Evolutionary conservation across 805 yeast genomes (phyloP).

Genomic region (Candida yuanshanica): DNA sequence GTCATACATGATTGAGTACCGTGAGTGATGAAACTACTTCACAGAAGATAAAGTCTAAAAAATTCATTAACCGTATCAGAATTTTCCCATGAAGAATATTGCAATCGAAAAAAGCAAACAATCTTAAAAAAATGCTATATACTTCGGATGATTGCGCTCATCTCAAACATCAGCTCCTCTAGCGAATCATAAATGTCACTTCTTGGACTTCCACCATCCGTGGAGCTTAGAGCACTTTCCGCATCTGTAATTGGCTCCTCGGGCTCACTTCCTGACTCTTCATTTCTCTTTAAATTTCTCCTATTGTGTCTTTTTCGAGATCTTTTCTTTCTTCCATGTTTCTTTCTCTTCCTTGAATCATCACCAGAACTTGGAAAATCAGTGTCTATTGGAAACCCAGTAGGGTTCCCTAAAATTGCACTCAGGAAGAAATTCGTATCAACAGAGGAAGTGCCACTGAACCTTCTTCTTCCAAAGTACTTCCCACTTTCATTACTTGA

Average conservation of each 20-base stretch:
- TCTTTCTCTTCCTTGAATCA: neutral
- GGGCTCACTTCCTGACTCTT: neutral
- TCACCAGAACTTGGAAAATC: slow-evolving; percentile 1
- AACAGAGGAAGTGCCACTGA: slow-evolving; percentile 17
- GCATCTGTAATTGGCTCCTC: slow-evolving; percentile 9
- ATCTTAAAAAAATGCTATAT: neutral
- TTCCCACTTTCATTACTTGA: neutral
- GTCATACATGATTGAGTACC: too few relatives aligned
- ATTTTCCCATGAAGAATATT: too few relatives aligned
- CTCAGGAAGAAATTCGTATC: slow-evolving; percentile 20
- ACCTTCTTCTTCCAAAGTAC: slow-evolving; percentile 1
- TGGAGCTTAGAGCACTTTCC: slow-evolving; percentile 6
- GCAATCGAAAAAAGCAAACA: too few relatives aligned
- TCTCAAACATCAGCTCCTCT: slow-evolving; percentile 19
- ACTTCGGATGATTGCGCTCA: slow-evolving; percentile 12
- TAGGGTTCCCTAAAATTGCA: slow-evolving; percentile 5
- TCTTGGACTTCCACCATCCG: slow-evolving; percentile 8
- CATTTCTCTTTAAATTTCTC: neutral
- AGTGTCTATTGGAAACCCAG: slow-evolving; percentile 4
- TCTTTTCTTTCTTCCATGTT: neutral
- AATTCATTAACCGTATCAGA: too few relatives aligned
- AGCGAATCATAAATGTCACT: slow-evolving; percentile 16
- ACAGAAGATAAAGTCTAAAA: too few relatives aligned
- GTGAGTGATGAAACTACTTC: too few relatives aligned
- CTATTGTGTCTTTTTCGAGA: neutral